These are phyloP conservation scores for Fraxinus anomala DNA, from an alignment of 257 asterid species.

Conservation along the genomic window DNA sequence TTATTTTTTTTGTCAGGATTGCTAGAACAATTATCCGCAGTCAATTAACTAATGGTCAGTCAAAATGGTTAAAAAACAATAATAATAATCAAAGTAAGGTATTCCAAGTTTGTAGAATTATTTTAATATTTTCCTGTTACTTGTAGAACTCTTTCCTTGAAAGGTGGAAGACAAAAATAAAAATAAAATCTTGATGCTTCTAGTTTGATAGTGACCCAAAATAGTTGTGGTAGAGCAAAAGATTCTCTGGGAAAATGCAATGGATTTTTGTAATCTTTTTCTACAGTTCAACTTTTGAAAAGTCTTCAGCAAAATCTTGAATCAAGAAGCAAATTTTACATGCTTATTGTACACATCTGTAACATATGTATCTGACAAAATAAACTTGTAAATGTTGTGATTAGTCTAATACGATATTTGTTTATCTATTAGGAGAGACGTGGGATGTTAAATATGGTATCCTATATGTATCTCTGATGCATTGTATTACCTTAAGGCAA, in stretches of 20 bases:
- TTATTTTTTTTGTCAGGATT: background rate
- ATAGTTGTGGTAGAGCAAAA: background rate
- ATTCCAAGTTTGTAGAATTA: background rate
- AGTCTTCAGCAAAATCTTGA: background rate
- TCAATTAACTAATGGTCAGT: background rate
- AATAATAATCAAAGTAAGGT: background rate
- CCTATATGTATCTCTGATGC: too few species aligned
- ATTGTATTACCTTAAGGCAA: too few species aligned
- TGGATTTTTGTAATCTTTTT: too few species aligned
- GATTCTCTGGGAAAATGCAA: background rate
- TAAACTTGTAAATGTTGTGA: background rate
- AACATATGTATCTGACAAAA: background rate
- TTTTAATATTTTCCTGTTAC: background rate
- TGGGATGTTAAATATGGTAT: too few species aligned
- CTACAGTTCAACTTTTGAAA: background rate
- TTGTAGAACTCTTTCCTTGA: background rate
- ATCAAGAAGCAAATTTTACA: background rate
- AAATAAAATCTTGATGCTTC: too few species aligned
- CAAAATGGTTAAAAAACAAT: too few species aligned
- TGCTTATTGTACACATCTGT: background rate
- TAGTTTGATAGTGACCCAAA: background rate
- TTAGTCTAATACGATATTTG: too few species aligned
- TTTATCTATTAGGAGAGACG: too few species aligned
- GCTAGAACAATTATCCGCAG: background rate
- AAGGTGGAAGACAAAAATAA: background rate